These are phyloP conservation scores for Neurospora sp. DNA, from an alignment of 495 filamentous ascomycete species.

Conservation along the genomic window DNA sequence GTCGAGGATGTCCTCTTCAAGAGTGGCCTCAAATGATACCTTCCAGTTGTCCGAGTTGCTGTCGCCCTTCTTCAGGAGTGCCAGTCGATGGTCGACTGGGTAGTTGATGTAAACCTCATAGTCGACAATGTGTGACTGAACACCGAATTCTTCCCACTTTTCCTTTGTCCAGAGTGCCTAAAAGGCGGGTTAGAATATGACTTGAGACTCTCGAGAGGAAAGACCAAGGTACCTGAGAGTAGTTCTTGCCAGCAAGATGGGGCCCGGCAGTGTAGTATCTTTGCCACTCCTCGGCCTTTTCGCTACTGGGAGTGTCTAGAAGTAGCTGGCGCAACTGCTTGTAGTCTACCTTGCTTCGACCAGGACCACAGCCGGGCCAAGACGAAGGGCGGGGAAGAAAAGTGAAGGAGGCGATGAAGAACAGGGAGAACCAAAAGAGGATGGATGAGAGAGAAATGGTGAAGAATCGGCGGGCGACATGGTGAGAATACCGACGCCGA, in stretches of 20 bases:
- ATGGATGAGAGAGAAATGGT: constrained; percentile 47
- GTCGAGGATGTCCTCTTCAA: constrained; percentile 79
- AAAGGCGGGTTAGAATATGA: not conserved
- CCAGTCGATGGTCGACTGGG: constrained; percentile 67
- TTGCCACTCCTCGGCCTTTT: constrained; percentile 71
- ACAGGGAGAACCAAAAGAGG: constrained; percentile 46
- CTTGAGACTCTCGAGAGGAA: not conserved
- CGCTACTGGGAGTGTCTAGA: constrained; percentile 56
- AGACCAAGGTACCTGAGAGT: constrained; percentile 37
- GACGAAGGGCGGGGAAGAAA: constrained; percentile 28
- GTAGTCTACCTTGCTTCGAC: constrained; percentile 36
- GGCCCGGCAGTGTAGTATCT: constrained; percentile 82
- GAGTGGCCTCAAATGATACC: constrained; percentile 66
- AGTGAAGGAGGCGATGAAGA: constrained; percentile 50
- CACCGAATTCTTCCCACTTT: constrained; percentile 74
- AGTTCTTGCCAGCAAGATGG: constrained; percentile 84
- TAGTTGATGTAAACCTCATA: constrained; percentile 94
- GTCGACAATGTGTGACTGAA: constrained; percentile 58
- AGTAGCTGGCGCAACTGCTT: constrained; percentile 62
- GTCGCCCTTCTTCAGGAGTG: constrained; percentile 50
- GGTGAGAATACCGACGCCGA: constrained; percentile 58
- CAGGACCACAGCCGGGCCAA: constrained; percentile 32
- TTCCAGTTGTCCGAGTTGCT: constrained; percentile 30
- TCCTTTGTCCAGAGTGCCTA: constrained; percentile 83
- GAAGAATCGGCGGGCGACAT: constrained; percentile 60